Conservation (phyloP, 306 rosid species). For the Fragaria nilgerrensis region DNA sequence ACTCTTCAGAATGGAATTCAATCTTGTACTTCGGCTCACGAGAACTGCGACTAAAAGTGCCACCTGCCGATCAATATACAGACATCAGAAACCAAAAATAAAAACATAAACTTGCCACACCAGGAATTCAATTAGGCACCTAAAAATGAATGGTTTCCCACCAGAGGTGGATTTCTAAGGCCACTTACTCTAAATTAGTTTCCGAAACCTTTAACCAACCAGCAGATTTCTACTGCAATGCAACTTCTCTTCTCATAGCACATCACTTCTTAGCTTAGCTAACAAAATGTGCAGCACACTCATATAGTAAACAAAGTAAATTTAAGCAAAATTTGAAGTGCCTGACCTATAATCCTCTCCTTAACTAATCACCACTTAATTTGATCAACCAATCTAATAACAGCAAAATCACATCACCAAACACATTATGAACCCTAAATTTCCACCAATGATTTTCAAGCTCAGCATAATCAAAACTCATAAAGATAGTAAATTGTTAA, state of each 20-base stretch:
- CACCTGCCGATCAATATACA: constrained; percentile 43
- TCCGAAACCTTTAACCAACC: not conserved
- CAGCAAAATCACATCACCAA: not conserved
- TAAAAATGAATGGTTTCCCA: not conserved
- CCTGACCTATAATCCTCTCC: not conserved
- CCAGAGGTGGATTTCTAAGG: not conserved
- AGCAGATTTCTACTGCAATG: not conserved
- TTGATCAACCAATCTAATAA: not conserved
- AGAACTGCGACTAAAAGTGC: constrained; percentile 60
- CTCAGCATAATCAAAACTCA: not conserved
- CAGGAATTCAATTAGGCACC: not conserved
- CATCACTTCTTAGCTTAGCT: not conserved
- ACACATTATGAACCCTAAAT: not conserved
- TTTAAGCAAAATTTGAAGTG: not conserved
- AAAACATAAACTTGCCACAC: not conserved
- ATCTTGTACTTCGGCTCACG: constrained; percentile 88
- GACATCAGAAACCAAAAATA: not conserved
- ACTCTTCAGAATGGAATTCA: constrained; percentile 75
- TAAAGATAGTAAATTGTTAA: not conserved
- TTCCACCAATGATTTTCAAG: not conserved
- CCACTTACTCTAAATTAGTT: not conserved
- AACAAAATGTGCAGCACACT: not conserved
- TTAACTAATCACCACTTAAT: not conserved
- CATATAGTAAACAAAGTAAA: not conserved
- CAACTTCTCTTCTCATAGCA: not conserved